Conservation (phyloP, 352 stramenopile genomes). For the Phytophthora brassicae region DNA sequence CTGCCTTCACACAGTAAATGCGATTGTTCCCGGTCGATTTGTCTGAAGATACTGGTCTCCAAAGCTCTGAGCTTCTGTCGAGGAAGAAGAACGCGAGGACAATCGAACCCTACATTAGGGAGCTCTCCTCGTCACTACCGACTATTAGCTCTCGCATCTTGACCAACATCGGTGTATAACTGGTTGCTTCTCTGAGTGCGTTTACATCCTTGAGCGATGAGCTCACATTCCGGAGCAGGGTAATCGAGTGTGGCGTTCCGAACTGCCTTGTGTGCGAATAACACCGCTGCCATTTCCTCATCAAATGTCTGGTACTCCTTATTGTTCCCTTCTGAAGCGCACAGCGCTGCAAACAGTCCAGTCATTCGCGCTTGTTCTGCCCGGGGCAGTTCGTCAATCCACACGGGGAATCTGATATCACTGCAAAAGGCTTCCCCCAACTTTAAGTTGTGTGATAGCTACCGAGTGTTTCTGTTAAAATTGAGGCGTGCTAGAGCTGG, state of each 20-base stretch:
- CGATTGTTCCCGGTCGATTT: background rate
- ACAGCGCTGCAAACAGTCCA: constrained; percentile 16
- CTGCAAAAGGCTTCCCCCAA: constrained; percentile 7
- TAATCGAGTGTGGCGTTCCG: constrained; percentile 32
- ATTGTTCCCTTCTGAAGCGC: constrained; percentile 24
- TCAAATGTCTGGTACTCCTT: constrained; percentile 29
- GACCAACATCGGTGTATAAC: constrained; percentile 37
- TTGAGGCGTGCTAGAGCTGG: background rate
- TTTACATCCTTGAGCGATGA: constrained; percentile 33
- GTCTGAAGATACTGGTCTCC: constrained; percentile 10
- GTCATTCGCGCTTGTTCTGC: constrained; percentile 22
- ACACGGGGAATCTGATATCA: constrained; percentile 10
- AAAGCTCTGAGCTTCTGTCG: constrained; percentile 27
- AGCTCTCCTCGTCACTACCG: background rate
- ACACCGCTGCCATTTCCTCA: constrained; percentile 27
- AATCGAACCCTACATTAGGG: background rate
- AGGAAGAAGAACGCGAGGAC: constrained; percentile 11
- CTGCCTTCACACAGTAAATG: constrained; percentile 8
- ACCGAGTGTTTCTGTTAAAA: background rate
- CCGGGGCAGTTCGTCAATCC: constrained; percentile 25
- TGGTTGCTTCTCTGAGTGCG: constrained; percentile 30
- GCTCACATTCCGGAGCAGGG: constrained; percentile 31
- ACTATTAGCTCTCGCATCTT: constrained; percentile 22
- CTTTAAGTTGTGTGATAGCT: constrained; percentile 5
- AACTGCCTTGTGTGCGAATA: constrained; percentile 21